Percentiles rank a stretch among this genome's conserved stretches.
These are phyloP conservation scores for Daldinia decipiens DNA, from an alignment of 495 filamentous ascomycete genomes.

Conservation along the genomic window DNA sequence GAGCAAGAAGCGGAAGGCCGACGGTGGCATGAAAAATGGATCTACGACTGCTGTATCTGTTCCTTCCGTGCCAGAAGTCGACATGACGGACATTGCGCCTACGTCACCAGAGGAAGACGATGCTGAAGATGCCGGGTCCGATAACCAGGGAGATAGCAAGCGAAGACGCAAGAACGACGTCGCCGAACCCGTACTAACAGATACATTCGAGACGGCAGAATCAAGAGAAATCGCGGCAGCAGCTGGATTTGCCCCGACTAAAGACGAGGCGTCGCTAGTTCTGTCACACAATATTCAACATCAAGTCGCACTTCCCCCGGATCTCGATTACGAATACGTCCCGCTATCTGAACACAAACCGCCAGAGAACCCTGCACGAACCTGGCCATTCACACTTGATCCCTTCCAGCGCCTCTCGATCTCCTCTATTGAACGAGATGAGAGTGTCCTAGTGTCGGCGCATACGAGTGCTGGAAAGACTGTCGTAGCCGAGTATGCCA, in stretches of 20 bases:
- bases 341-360: slow-evolving; percentile 91
- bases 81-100: slow-evolving; percentile 59
- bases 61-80: slow-evolving; percentile 54
- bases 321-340: slow-evolving; percentile 83
- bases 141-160: slow-evolving; percentile 70
- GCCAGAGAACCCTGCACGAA: slow-evolving; percentile 82
- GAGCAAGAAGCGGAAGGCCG: slow-evolving; percentile 84
- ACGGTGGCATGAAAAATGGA: slow-evolving; percentile 73
- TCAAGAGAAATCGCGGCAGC: slow-evolving; percentile 86
- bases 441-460: slow-evolving; percentile 95
- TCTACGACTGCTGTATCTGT: slow-evolving; percentile 49
- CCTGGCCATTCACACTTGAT: slow-evolving; percentile 89
- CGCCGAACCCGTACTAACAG: slow-evolving; percentile 85
- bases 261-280: slow-evolving; percentile 72
- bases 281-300: slow-evolving; percentile 97
- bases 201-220: slow-evolving; percentile 95
- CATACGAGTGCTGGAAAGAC: slow-evolving; percentile 99
- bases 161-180: slow-evolving; percentile 77
- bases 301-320: slow-evolving; percentile 92
- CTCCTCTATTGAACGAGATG: slow-evolving; percentile 90
- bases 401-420: slow-evolving; percentile 96
- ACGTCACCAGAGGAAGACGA: slow-evolving; percentile 49
- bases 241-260: slow-evolving; percentile 78
- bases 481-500: slow-evolving; percentile 97
- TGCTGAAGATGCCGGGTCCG: slow-evolving; percentile 50